Percentiles rank a stretch among this genome's conserved stretches.
Conservation (phyloP, 2,329 filamentous ascomycete genomes). For the Colletotrichum neosansevieriae region DNA sequence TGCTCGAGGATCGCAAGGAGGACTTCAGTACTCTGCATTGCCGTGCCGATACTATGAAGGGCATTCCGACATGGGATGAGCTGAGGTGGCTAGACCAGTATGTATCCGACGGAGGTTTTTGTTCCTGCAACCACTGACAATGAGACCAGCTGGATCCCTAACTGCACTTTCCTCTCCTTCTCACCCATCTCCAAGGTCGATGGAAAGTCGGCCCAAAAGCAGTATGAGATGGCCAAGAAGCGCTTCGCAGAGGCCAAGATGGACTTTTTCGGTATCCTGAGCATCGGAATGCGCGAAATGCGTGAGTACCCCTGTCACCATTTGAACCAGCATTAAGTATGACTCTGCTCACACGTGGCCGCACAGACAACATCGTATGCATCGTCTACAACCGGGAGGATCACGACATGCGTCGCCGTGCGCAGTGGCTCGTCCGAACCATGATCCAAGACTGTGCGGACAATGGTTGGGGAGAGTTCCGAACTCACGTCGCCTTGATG, state of each 20-base stretch:
- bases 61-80: conserved; percentile 53
- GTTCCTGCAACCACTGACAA: not conserved
- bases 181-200: conserved; percentile 59
- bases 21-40: conserved; percentile 48
- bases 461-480: conserved; percentile 59
- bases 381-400: conserved; percentile 64
- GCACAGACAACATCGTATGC: conserved; percentile 61
- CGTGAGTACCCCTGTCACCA: conserved; percentile 42
- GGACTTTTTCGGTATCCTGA: conserved; percentile 56
- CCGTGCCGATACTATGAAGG: conserved; percentile 43
- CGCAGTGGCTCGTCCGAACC: conserved; percentile 47
- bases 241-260: conserved; percentile 51
- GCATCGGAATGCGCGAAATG: conserved; percentile 58
- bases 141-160: conserved; percentile 52
- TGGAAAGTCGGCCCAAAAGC: conserved; percentile 53
- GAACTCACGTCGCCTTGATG: conserved; percentile 59
- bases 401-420: conserved; percentile 50
- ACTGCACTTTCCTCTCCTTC: conserved; percentile 58
- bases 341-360: not conserved
- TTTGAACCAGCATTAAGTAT: not conserved
- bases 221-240: conserved; percentile 51
- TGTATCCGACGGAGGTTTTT: not conserved
- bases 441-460: conserved; percentile 56
- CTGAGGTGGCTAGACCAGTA: conserved; percentile 51
- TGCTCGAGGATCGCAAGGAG: conserved; percentile 39